Evolutionary conservation across 768 basidiomycete species (phyloP).

Genomic region (Hericium coralloides): DNA sequence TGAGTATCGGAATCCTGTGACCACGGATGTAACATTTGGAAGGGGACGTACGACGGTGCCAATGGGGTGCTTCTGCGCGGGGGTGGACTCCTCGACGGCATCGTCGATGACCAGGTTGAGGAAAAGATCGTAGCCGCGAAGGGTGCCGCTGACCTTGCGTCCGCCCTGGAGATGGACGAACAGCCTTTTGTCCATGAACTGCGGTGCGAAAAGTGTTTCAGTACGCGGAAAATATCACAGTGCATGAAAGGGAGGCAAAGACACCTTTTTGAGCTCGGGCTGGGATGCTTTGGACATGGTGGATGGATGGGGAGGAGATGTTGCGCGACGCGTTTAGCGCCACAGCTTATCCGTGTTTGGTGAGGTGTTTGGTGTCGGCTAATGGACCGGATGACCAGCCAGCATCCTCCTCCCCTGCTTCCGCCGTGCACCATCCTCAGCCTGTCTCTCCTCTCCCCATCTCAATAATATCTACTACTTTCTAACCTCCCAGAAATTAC

Average conservation of each 20-base stretch:
- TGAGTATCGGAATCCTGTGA: too few relatives aligned
- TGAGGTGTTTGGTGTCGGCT: not conserved
- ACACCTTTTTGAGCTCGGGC: constrained; percentile 98
- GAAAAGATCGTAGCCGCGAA: constrained; percentile 98
- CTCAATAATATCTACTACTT: not conserved
- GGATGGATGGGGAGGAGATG: constrained; percentile 1
- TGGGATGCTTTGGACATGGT: constrained; percentile 90
- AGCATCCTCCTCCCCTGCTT: not conserved
- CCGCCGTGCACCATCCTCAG: not conserved
- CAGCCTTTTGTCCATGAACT: constrained; percentile 99
- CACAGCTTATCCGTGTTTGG: constrained; percentile 3
- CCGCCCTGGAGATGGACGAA: constrained; percentile 92
- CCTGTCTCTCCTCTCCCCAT: constrained; percentile 1
- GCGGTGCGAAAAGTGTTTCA: constrained; percentile 5
- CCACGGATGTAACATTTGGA: not conserved
- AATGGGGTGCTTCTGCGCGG: constrained; percentile 83
- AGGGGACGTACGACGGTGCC: constrained; percentile 75
- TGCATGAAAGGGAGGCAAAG: constrained; percentile 4
- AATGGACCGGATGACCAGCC: not conserved
- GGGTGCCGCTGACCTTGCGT: constrained; percentile 88
- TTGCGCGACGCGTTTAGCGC: not conserved
- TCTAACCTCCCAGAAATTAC: not conserved
- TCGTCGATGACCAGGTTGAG: constrained; percentile 97
- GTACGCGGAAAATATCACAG: not conserved
- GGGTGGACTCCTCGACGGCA: constrained; percentile 82